Evolutionary conservation across 2,329 filamentous ascomycete species (phyloP), one percentile per base, ranked within the genome.

Genomic region (Penicillium sp.): DNA sequence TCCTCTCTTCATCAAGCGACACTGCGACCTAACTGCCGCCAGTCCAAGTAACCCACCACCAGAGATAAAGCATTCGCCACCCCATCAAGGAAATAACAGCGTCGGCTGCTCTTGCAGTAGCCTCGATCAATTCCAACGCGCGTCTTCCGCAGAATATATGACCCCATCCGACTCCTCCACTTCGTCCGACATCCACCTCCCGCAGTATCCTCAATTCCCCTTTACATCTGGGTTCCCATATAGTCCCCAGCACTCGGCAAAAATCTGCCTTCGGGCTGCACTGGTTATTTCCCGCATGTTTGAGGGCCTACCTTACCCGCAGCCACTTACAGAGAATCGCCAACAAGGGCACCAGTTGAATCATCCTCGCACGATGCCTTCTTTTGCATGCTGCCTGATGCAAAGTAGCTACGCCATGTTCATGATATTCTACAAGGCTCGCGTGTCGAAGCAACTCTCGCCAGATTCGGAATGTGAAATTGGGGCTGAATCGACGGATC

Each of bases 361-460:
- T 10, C 47, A 45, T 12, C 74, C 75, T 4, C 70, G 75, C 5
- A 77, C 75, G 2, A 77, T 78, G 74, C 75, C 75, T 1, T 74
- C 72, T 0, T 77, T 77, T 52, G 74, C 75, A 18, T 77, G 74
- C 60, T 78, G 75, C 52, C 65, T 75, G 7, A 76, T 77, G 74
- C 75, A 78, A 54, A 71, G 72, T 33, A 76, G 74, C 52, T 78
- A 78, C 51, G 74, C 74, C 4, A 68, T 77, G 65, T 61, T 78
- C 13, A 78, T 77, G 75, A 65, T 76, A 7, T 76, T 70, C 47
- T 75, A 74, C 56, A 75, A 75, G 51, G 68, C 69, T 8, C 68
- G 69, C 10, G 67, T 73, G n/a, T 63, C 67, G 40, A 72, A 70
- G 32, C 65, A 70, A 21, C 45, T 65, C 6, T 62, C 64, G 1